phyloP scores from a whole-genome alignment of 345 rosid species.

The Syzygium aqueum region DNA sequence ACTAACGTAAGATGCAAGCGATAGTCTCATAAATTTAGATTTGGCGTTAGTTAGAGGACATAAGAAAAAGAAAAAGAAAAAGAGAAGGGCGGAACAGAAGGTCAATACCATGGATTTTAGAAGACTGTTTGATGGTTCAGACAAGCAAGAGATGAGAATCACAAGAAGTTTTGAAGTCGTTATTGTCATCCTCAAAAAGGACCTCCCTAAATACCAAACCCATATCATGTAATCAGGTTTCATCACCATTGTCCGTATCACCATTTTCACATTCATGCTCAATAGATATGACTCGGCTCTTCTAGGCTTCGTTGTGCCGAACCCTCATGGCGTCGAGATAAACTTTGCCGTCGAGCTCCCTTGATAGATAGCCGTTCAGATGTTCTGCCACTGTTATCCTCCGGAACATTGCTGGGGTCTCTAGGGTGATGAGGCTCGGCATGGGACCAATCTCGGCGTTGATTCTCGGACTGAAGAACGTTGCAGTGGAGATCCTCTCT shows the following conservation, averaged over 20 bases:
- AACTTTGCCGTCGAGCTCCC: neutral
- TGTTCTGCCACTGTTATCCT: neutral
- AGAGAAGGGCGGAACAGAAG: neutral
- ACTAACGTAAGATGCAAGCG: neutral
- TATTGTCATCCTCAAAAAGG: neutral
- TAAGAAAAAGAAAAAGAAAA: neutral
- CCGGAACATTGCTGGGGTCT: neutral
- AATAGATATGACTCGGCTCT: neutral
- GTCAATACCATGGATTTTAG: neutral
- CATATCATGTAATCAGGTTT: neutral
- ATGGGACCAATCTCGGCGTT: neutral
- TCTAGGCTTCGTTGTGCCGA: neutral
- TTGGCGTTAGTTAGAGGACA: neutral
- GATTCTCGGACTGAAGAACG: neutral
- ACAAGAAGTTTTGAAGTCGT: neutral
- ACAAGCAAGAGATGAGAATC: neutral
- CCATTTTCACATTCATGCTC: neutral
- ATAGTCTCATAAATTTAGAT: neutral
- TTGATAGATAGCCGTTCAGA: neutral
- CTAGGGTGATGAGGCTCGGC: neutral
- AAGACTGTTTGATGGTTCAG: neutral
- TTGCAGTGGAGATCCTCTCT: neutral
- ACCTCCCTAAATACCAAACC: neutral
- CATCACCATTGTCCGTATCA: neutral
- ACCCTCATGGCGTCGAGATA: constrained; percentile 12